phyloP scores from a whole-genome alignment of 192 early-diverging fungal species.

The Coemansia sp. region DNA sequence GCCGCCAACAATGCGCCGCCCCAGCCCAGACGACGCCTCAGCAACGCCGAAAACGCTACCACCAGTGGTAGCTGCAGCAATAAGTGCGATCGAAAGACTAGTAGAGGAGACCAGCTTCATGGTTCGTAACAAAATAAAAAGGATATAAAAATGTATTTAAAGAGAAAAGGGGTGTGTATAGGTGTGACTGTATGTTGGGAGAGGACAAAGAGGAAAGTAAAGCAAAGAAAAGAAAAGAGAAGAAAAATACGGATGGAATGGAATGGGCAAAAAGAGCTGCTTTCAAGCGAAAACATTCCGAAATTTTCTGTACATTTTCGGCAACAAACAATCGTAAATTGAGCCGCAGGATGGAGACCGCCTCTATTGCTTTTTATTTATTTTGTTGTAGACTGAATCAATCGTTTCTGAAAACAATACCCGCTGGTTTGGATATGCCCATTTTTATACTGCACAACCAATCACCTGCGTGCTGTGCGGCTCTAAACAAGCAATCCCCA shows the following conservation, averaged over 20 bases:
- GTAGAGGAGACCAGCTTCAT: constrained; percentile 31
- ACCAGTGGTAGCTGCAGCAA: constrained; percentile 34
- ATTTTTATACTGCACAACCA: too few relatives aligned
- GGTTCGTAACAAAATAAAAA: neutral
- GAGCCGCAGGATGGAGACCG: too few relatives aligned
- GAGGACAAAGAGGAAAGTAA: constrained; percentile 6
- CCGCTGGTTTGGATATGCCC: too few relatives aligned
- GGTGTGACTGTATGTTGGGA: neutral
- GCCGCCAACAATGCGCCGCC: constrained; percentile 41
- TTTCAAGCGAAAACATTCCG: too few relatives aligned
- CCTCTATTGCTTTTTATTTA: too few relatives aligned
- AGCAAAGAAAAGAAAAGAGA: neutral
- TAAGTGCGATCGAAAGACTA: constrained; percentile 22
- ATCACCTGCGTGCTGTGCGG: too few relatives aligned
- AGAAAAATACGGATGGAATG: neutral
- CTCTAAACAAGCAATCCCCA: too few relatives aligned
- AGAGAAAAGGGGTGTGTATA: neutral
- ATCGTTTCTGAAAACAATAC: too few relatives aligned
- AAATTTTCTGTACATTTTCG: too few relatives aligned
- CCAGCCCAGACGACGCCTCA: constrained; percentile 11
- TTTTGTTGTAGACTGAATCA: too few relatives aligned
- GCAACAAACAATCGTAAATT: too few relatives aligned
- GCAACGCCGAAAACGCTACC: constrained; percentile 3
- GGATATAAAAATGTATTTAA: neutral
- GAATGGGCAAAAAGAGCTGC: neutral